Evolutionary conservation across 1,284 basidiomycete genomes (phyloP).

Genomic region (Lentinula novae-zelandiae): DNA sequence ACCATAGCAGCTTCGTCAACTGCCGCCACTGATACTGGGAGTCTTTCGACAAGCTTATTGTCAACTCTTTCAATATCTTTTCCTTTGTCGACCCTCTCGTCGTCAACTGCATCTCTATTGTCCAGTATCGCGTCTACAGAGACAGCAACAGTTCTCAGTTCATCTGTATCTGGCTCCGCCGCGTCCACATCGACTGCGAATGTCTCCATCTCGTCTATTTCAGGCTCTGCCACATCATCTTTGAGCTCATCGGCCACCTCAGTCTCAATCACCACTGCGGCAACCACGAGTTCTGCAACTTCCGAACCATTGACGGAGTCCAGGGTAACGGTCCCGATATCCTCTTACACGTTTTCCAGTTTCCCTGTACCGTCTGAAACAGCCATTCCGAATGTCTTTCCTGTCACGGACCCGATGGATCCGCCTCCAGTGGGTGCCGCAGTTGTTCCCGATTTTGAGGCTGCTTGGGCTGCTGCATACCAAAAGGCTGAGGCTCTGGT

Average conservation of each 20-base stretch:
- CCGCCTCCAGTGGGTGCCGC: constrained; percentile 40
- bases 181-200: neutral
- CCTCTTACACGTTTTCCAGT: constrained; percentile 34
- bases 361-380: constrained; percentile 41
- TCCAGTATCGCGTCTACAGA: neutral
- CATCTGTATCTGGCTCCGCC: neutral
- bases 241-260: neutral
- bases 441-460: constrained; percentile 44
- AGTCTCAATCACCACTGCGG: neutral
- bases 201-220: neutral
- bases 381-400: constrained; percentile 35
- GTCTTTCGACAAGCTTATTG: neutral
- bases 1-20: neutral
- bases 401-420: constrained; percentile 37
- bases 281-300: neutral
- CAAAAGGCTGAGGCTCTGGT: constrained; percentile 44
- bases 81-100: neutral
- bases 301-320: neutral
- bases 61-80: neutral
- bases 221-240: neutral
- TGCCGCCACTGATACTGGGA: neutral
- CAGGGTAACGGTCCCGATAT: constrained; percentile 22
- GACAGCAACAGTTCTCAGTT: neutral
- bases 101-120: neutral
- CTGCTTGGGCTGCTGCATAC: constrained; percentile 47